phyloP scores from a whole-genome alignment of 83 land plant genomes.

The Picea abies region DNA sequence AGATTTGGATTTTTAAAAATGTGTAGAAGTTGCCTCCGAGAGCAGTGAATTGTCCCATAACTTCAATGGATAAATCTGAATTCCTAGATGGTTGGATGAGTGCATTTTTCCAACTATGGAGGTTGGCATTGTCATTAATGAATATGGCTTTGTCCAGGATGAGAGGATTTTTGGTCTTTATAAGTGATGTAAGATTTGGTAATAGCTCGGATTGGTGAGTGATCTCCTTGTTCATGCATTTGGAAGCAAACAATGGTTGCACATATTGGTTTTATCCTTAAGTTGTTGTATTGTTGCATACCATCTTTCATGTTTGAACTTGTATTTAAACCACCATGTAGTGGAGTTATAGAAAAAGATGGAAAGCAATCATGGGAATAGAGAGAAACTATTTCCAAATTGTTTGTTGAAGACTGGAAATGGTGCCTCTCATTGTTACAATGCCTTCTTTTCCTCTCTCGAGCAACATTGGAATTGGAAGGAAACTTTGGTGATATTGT shows the following conservation, averaged over 20 bases:
- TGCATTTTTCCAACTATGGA: too few relatives aligned
- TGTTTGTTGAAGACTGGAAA: conserved; percentile 89
- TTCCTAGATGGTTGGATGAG: too few relatives aligned
- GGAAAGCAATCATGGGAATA: conserved; percentile 76
- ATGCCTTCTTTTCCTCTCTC: conserved; percentile 68
- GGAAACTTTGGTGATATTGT: conserved; percentile 85
- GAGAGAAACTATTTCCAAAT: conserved; percentile 46
- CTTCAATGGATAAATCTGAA: too few relatives aligned
- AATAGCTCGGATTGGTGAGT: too few relatives aligned
- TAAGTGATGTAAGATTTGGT: too few relatives aligned
- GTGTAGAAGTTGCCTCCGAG: too few relatives aligned
- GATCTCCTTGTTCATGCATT: too few relatives aligned
- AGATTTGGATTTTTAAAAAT: too few relatives aligned
- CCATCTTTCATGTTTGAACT: conserved; percentile 44
- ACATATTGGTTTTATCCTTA: conserved; percentile 61
- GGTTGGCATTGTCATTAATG: too few relatives aligned
- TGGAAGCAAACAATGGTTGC: conserved; percentile 55
- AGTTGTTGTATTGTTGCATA: conserved; percentile 53
- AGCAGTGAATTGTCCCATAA: too few relatives aligned
- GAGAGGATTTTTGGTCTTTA: too few relatives aligned
- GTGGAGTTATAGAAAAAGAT: conserved; percentile 26
- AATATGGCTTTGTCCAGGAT: too few relatives aligned
- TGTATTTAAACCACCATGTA: conserved; percentile 28
- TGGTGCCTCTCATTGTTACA: conserved; percentile 93
- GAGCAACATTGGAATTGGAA: conserved; percentile 88